A percentile compares a stretch with the other conserved stretches of the same genome.
phyloP scores from a whole-genome alignment of 202 grass and related monocot species.

The Digitaria exilis region DNA sequence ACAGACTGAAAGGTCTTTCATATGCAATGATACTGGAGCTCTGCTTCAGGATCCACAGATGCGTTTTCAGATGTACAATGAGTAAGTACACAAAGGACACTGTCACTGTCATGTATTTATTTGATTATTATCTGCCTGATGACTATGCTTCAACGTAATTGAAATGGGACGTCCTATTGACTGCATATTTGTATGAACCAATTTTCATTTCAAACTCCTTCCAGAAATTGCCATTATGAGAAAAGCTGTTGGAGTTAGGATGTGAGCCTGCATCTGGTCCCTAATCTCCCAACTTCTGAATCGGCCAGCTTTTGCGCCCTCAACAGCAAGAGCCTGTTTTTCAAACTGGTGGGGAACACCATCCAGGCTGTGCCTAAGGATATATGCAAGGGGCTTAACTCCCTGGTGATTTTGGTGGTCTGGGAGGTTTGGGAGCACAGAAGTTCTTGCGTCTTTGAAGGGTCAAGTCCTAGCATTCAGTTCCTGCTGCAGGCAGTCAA shows the following conservation, averaged over 20 bases:
- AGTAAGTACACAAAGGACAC: conserved; percentile 53
- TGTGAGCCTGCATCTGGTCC: neutral
- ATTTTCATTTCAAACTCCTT: neutral
- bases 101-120: conserved; percentile 16
- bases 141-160: conserved; percentile 19
- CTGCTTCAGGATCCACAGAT: conserved; percentile 64
- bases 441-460: too few species aligned
- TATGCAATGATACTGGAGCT: conserved; percentile 93
- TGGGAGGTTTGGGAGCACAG: too few species aligned
- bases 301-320: too few species aligned
- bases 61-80: conserved; percentile 81
- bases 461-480: too few species aligned
- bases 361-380: too few species aligned
- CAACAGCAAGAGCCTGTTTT: too few species aligned
- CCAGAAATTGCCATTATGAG: neutral
- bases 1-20: conserved; percentile 85
- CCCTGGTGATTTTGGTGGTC: too few species aligned
- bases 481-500: too few species aligned
- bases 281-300: too few species aligned
- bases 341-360: too few species aligned
- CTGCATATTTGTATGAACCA: neutral
- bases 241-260: neutral
- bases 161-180: neutral
- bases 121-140: conserved; percentile 16
- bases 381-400: too few species aligned